Evolutionary conservation across 2,329 filamentous ascomycete species (phyloP).

Genomic region (Alternaria longipes): DNA sequence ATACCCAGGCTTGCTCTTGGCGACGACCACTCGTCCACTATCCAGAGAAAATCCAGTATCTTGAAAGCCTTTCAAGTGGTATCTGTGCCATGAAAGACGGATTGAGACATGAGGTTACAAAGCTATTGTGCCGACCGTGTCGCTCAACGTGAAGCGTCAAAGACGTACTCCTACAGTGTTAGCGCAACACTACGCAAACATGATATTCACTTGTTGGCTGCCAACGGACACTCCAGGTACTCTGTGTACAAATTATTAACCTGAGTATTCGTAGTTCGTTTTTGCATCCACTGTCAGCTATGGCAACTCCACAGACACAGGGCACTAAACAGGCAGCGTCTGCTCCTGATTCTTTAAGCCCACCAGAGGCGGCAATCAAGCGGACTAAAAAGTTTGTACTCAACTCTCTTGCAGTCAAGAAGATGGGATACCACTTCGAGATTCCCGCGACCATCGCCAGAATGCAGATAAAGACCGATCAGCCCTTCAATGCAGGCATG

Average conservation of each 20-base stretch:
- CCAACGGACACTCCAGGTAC: background rate
- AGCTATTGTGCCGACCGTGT: background rate
- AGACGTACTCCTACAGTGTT: background rate
- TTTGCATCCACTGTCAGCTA: background rate
- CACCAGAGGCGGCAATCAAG: slow-evolving; percentile 2
- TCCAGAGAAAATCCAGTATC: no score
- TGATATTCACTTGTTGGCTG: background rate
- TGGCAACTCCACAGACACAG: background rate
- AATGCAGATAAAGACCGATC: background rate
- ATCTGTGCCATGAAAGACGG: no score
- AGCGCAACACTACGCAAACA: background rate
- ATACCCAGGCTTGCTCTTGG: no score
- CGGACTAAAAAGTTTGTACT: background rate
- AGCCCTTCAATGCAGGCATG: slow-evolving; percentile 16
- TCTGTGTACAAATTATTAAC: background rate
- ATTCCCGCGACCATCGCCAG: slow-evolving; percentile 5
- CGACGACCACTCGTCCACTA: no score
- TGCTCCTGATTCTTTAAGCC: background rate
- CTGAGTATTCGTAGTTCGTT: background rate
- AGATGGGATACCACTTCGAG: slow-evolving; percentile 5
- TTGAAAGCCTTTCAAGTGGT: no score
- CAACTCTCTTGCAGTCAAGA: background rate
- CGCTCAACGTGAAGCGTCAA: background rate
- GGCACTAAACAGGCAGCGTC: background rate
- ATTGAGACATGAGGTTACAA: background rate